A percentile compares a stretch with the other conserved stretches of the same genome.
Evolutionary conservation across 2,329 filamentous ascomycete species (phyloP).

Genomic region (Calonectria fujianensis): DNA sequence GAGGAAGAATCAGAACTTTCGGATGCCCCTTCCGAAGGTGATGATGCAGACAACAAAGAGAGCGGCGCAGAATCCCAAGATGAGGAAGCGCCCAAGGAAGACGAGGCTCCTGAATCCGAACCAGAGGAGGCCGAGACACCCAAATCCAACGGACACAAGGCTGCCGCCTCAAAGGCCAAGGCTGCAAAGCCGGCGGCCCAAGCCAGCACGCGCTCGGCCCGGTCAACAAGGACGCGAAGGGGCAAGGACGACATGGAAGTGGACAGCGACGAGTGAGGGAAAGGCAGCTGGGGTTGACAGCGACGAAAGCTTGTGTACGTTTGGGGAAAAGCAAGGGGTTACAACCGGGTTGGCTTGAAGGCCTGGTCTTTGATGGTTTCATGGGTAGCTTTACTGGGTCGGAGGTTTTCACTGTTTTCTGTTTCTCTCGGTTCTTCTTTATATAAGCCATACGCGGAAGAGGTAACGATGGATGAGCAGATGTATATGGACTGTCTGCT

Average conservation of each 20-base stretch:
- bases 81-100: constrained; percentile 38
- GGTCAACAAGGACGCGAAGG: constrained; percentile 54
- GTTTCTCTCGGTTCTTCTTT: constrained; percentile 40
- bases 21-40: constrained; percentile 46
- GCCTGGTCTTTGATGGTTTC: constrained; percentile 38
- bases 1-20: constrained; percentile 50
- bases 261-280: constrained; percentile 57
- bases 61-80: constrained; percentile 42
- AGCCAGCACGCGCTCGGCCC: constrained; percentile 51
- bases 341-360: constrained; percentile 38
- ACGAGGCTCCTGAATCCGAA: constrained; percentile 43
- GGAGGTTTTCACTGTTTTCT: constrained; percentile 33
- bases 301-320: constrained; percentile 22
- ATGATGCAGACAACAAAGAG: constrained; percentile 38
- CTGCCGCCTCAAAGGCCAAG: constrained; percentile 49
- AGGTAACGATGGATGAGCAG: constrained; percentile 35
- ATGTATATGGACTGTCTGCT: constrained; percentile 40
- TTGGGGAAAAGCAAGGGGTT: constrained; percentile 20
- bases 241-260: constrained; percentile 60
- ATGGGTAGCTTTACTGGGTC: constrained; percentile 30
- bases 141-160: constrained; percentile 54
- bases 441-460: constrained; percentile 46
- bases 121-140: constrained; percentile 48
- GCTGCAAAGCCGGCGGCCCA: constrained; percentile 52
- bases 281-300: not conserved